phyloP scores from a whole-genome alignment of 257 asterid species.

The Rehmannia glutinosa region DNA sequence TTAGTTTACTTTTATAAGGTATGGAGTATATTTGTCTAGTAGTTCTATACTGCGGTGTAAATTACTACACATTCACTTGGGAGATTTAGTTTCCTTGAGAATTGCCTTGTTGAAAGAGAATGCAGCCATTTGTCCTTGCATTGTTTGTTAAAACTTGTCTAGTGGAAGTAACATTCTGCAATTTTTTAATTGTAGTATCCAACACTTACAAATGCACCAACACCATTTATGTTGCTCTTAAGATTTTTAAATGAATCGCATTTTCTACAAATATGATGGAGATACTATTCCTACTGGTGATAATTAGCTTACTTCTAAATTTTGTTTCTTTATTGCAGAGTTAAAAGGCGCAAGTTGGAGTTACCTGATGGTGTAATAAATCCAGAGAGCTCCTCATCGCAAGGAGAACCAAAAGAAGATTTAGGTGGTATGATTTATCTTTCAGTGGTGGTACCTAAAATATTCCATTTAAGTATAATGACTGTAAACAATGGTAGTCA shows the following conservation, averaged over 20 bases:
- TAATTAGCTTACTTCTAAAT: background rate
- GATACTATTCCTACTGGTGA: conserved; percentile 3
- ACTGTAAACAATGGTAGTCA: background rate
- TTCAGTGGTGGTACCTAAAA: background rate
- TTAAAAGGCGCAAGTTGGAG: conserved; percentile 74
- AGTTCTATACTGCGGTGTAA: background rate
- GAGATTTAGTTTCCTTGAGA: background rate
- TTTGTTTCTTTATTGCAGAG: conserved; percentile 36
- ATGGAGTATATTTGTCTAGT: background rate
- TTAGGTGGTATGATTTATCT: conserved; percentile 29
- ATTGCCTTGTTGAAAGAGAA: background rate
- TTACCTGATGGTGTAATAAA: conserved; percentile 21
- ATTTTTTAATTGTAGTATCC: background rate
- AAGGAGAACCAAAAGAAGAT: conserved; percentile 29
- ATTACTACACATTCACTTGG: background rate
- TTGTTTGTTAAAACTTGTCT: background rate
- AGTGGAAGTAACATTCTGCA: background rate
- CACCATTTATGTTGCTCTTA: background rate
- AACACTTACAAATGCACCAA: conserved; percentile 7
- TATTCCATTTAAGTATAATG: background rate
- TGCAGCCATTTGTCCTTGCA: background rate
- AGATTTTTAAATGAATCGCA: background rate
- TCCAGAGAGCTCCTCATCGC: conserved; percentile 35
- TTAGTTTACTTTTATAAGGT: background rate
- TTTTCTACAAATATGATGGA: background rate